phyloP scores from a whole-genome alignment of 768 basidiomycete genomes.

The Mycena galericulata region DNA sequence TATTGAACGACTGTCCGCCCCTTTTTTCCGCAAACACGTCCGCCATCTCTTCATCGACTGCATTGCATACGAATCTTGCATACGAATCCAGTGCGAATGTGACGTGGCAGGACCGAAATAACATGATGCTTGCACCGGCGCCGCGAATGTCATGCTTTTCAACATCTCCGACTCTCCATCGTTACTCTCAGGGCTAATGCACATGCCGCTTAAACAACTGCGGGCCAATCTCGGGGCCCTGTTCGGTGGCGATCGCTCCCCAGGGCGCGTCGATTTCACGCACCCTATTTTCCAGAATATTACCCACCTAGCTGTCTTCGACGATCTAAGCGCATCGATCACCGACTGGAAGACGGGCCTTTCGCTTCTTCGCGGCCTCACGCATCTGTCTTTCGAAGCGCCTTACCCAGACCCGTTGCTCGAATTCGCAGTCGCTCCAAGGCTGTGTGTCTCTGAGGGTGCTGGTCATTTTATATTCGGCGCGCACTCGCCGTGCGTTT shows the following conservation, averaged over 20 bases:
- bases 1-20: not conserved
- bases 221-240: constrained; percentile 1
- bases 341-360: not conserved
- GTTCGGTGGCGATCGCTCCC: not conserved
- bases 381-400: not conserved
- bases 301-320: not conserved
- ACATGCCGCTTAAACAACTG: not conserved
- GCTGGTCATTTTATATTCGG: not conserved
- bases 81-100: no score
- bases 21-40: not conserved
- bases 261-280: not conserved
- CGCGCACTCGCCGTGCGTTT: no score
- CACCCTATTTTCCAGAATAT: not conserved
- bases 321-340: not conserved
- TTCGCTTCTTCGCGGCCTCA: not conserved
- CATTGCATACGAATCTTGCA: not conserved
- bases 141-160: not conserved
- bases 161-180: not conserved
- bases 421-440: not conserved
- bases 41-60: not conserved
- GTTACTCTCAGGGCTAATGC: not conserved
- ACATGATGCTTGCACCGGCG: not conserved
- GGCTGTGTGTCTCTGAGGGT: not conserved
- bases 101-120: not conserved
- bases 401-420: not conserved